Conservation (phyloP, 169 alveolate genomes). For the Plasmodium adleri region DNA sequence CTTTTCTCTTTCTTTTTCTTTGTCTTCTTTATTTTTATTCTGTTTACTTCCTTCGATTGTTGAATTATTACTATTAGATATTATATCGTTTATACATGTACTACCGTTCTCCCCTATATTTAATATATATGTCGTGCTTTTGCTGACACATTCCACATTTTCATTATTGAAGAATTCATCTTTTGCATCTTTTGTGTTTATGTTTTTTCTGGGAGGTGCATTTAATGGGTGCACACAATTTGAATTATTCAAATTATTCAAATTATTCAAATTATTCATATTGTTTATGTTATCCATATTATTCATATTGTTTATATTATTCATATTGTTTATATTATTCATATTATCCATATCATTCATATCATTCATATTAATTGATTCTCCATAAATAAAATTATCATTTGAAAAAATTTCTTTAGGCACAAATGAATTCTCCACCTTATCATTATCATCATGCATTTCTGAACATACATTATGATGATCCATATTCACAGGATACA, state of each 20-base stretch:
- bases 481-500: constrained; percentile 1
- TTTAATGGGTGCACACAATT: too few relatives aligned
- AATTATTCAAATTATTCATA: too few relatives aligned
- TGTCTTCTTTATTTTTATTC: neutral
- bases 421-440: neutral
- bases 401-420: neutral
- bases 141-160: neutral
- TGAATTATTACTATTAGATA: constrained; percentile 4
- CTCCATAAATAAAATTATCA: neutral
- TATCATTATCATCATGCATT: neutral
- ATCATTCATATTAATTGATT: too few relatives aligned
- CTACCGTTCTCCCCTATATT: neutral
- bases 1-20: neutral
- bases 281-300: too few relatives aligned
- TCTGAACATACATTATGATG: neutral
- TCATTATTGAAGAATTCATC: neutral
- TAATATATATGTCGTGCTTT: constrained; percentile 6
- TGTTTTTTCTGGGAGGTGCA: too few relatives aligned
- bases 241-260: too few relatives aligned
- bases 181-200: neutral
- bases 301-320: too few relatives aligned
- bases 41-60: neutral
- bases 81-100: neutral
- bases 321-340: too few relatives aligned
- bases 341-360: too few relatives aligned